Evolutionary conservation across 305 asterid species (phyloP).

Genomic region (Solanum aculeatissimum): DNA sequence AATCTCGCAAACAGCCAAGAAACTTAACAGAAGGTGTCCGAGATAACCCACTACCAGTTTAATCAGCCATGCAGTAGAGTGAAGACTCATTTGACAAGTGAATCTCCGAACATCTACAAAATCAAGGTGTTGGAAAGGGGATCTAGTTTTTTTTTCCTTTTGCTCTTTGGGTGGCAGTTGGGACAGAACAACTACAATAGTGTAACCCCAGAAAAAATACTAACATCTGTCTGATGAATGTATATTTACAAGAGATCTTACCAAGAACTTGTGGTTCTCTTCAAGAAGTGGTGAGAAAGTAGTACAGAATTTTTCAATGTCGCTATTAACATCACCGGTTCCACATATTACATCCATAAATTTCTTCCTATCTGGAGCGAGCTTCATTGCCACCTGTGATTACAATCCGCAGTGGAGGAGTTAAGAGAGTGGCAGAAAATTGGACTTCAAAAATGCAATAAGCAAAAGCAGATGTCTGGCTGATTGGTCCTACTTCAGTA

Average conservation of each 20-base stretch:
- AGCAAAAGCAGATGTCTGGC: background rate
- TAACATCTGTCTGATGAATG: background rate
- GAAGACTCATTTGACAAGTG: background rate
- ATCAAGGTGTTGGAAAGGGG: background rate
- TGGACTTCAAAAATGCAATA: background rate
- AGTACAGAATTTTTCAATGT: conserved; percentile 70
- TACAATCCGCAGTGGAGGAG: conserved; percentile 2
- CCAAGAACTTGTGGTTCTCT: conserved; percentile 97
- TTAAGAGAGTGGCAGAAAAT: background rate
- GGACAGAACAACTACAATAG: background rate
- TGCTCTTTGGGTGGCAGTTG: background rate
- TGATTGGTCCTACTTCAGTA: background rate
- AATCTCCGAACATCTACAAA: background rate
- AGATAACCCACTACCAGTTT: background rate
- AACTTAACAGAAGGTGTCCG: background rate
- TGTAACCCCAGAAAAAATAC: background rate
- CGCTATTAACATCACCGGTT: conserved; percentile 54
- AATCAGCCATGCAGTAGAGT: background rate
- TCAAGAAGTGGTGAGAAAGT: conserved; percentile 68
- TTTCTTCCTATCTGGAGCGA: conserved; percentile 95
- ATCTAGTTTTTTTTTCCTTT: background rate
- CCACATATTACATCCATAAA: conserved; percentile 76
- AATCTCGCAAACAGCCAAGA: background rate
- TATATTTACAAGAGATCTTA: conserved; percentile 17
- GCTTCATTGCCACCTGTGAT: conserved; percentile 90